Evolutionary conservation across 148 eudicot species (phyloP), one percentile per base, ranked within the genome.

Genomic region (Dysphania ambrosioides): DNA sequence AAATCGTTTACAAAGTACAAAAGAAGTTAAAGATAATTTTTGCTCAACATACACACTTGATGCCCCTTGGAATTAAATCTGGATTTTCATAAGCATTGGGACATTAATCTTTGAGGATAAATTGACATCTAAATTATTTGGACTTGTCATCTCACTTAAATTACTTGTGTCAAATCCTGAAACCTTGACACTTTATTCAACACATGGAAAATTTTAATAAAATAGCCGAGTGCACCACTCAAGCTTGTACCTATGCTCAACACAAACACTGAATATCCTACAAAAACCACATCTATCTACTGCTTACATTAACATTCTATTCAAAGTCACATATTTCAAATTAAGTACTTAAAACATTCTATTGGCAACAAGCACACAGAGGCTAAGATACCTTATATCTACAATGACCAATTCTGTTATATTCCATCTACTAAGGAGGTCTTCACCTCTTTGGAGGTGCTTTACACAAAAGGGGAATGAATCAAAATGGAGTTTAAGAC

Each of bases 401-500:
- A 19, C 27, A 7, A 36, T 35, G 10, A 65, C 24, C 41, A 65
- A 65, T 15, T 36, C 8, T 26, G 30, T 29, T 6, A 34, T 44
- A 27, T 47, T 23, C 57, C 18, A 29, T 56, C 5, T 4, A 31
- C 6, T 32, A 40, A 60, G 13, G 19, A 44, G 21, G 31, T 47
- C 19, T 9, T 24, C n/a, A n/a, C n/a, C n/a, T n/a, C n/a, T n/a
- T n/a, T n/a, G 13, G 19, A 44, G 21, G 31, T 47, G 19, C 5
- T 24, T 8, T 42, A 12, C 58, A 51, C 8, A 72, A 13, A 55
- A 74, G 15, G 18, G 7, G 9, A 75, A 9, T 64, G 27, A 31
- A 70, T 58, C 42, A 76, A 66, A 81, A 81, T 64, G 81, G 62
- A 47, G 83, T 75, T 53, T 66, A 86, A 80, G 83, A 88, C 81